phyloP scores from a whole-genome alignment of 495 filamentous ascomycete genomes.

The Cercophora sp. region DNA sequence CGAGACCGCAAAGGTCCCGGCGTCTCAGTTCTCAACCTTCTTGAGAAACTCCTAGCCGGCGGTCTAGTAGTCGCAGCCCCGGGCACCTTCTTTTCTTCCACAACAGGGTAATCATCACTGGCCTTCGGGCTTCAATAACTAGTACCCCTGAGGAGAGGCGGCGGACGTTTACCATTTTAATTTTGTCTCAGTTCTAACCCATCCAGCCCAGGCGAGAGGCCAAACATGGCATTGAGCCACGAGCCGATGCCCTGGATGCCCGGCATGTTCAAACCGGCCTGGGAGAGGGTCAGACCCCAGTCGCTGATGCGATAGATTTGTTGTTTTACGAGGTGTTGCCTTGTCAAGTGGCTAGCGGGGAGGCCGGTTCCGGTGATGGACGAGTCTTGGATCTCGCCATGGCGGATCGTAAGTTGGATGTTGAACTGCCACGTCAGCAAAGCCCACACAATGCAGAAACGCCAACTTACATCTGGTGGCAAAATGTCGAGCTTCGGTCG shows the following conservation, averaged over 20 bases:
- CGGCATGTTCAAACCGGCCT: slow-evolving; percentile 4
- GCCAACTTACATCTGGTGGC: not conserved
- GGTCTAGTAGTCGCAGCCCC: too few species aligned
- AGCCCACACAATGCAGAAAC: too few species aligned
- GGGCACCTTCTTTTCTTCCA: too few species aligned
- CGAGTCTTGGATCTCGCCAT: slow-evolving; percentile 37
- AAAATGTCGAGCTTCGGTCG: slow-evolving; percentile 38
- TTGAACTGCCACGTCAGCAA: slow-evolving; percentile 17
- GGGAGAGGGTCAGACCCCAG: slow-evolving; percentile 27
- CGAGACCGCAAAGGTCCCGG: too few species aligned
- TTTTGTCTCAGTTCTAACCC: too few species aligned
- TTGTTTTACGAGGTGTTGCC: slow-evolving; percentile 21
- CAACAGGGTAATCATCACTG: too few species aligned
- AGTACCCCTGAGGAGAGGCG: too few species aligned
- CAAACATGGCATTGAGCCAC: slow-evolving; percentile 39
- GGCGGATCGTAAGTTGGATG: slow-evolving; percentile 33
- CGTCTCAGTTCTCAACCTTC: too few species aligned
- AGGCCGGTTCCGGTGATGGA: slow-evolving; percentile 18
- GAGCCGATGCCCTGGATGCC: slow-evolving; percentile 19
- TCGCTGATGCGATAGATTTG: slow-evolving; percentile 38
- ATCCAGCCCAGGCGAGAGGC: too few species aligned
- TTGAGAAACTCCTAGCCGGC: too few species aligned
- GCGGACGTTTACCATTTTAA: too few species aligned
- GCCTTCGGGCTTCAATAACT: too few species aligned
- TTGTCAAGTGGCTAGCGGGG: not conserved